Percentiles rank a stretch among this genome's conserved stretches.
phyloP scores from a whole-genome alignment of 441 rosid species.

The Populus hybrid region DNA sequence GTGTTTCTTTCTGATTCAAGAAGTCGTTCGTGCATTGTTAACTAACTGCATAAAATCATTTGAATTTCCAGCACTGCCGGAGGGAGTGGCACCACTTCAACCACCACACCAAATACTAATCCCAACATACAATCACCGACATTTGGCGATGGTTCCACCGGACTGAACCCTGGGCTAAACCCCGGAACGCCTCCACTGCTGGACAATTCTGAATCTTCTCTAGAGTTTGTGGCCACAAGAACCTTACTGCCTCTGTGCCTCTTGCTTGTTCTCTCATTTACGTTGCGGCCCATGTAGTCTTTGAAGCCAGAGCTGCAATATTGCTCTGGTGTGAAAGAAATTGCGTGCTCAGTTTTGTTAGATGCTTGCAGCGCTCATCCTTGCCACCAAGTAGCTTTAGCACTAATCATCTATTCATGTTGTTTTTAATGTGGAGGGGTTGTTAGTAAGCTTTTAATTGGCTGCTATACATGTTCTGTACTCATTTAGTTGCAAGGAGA shows the following conservation, averaged over 20 bases:
- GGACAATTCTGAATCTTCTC: constrained; percentile 41
- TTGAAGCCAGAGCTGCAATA: constrained; percentile 3
- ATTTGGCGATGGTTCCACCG: constrained; percentile 29
- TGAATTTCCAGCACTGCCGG: constrained; percentile 50
- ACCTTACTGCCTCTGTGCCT: neutral
- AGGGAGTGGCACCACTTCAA: constrained; percentile 36
- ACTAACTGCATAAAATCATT: constrained; percentile 2
- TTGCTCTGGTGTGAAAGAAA: neutral
- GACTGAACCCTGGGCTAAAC: neutral
- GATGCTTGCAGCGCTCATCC: neutral
- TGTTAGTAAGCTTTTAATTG: no score
- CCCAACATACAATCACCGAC: constrained; percentile 37
- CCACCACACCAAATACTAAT: constrained; percentile 15
- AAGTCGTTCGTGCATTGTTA: neutral
- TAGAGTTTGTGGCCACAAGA: neutral
- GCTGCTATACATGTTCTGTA: no score
- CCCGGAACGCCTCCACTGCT: constrained; percentile 37
- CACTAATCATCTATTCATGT: no score
- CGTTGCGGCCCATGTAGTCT: constrained; percentile 10
- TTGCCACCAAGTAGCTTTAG: neutral
- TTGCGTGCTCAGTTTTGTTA: neutral
- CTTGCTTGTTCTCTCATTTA: constrained; percentile 8
- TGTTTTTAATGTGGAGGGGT: no score
- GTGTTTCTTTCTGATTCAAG: neutral
- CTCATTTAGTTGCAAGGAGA: no score